Conservation (phyloP, 2,329 filamentous ascomycete genomes). For the Colletotrichum falcatum region DNA sequence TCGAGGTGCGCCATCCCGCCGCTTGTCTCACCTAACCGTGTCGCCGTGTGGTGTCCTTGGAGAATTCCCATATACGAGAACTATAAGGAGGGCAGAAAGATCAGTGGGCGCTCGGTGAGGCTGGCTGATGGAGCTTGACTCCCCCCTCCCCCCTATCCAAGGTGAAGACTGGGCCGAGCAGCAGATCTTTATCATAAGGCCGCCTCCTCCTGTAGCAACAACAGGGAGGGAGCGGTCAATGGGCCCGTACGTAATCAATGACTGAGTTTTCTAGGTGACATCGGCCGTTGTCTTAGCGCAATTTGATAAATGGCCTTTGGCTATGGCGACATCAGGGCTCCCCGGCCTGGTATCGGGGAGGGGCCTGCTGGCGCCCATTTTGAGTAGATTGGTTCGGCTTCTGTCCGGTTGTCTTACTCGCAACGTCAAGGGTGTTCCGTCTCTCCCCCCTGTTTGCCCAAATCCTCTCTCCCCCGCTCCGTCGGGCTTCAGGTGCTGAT, state of each 20-base stretch:
- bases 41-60: background rate
- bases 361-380: conserved; percentile 24
- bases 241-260: conserved; percentile 23
- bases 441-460: background rate
- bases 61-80: background rate
- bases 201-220: background rate
- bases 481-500: conserved; percentile 2
- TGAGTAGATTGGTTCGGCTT: conserved; percentile 20
- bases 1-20: conserved; percentile 25
- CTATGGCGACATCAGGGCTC: background rate
- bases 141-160: background rate
- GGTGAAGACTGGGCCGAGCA: conserved; percentile 7
- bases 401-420: conserved; percentile 20
- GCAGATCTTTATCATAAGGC: conserved; percentile 16
- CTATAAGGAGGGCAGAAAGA: background rate
- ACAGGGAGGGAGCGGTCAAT: conserved; percentile 4
- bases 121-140: background rate
- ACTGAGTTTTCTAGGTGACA: conserved; percentile 39
- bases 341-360: conserved; percentile 20
- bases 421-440: background rate
- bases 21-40: background rate
- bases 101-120: conserved; percentile 12
- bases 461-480: conserved; percentile 17
- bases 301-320: background rate
- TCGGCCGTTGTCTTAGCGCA: conserved; percentile 6